Conservation (phyloP, 805 yeast species). For the Kurtzmaniella cleridarum region DNA sequence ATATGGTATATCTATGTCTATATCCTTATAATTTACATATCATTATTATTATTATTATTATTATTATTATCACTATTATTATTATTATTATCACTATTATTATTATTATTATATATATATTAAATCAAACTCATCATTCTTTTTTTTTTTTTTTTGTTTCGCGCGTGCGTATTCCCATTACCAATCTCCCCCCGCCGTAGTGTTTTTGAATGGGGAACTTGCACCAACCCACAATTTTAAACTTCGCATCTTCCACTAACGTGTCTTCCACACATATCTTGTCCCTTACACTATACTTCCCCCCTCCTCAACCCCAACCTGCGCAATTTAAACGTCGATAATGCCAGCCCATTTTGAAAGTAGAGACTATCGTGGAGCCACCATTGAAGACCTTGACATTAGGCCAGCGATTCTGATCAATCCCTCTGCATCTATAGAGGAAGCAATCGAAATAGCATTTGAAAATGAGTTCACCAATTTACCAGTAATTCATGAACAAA, state of each 20-base stretch:
- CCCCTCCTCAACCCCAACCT: neutral
- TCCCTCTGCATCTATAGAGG: constrained; percentile 42
- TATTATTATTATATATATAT: too few relatives aligned
- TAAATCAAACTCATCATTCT: too few relatives aligned
- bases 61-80: neutral
- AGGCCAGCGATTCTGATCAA: constrained; percentile 52
- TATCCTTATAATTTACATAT: too few relatives aligned
- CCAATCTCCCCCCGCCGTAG: too few relatives aligned
- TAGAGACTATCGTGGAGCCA: constrained; percentile 44
- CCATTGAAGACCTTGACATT: constrained; percentile 55
- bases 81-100: neutral
- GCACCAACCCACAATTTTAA: neutral
- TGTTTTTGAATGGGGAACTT: too few relatives aligned
- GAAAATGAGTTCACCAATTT: constrained; percentile 50
- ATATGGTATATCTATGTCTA: too few relatives aligned
- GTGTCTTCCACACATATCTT: neutral
- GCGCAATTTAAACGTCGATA: neutral
- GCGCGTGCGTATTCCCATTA: too few relatives aligned
- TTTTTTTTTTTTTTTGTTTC: too few relatives aligned
- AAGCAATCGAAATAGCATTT: constrained; percentile 50
- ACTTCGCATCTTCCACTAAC: neutral
- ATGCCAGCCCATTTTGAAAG: constrained; percentile 18
- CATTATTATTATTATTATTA: too few relatives aligned
- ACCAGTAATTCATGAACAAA: constrained; percentile 47
- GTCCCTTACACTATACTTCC: neutral